These are phyloP conservation scores for Russula griseocarnosa DNA, from an alignment of 768 basidiomycete genomes.

Conservation along the genomic window DNA sequence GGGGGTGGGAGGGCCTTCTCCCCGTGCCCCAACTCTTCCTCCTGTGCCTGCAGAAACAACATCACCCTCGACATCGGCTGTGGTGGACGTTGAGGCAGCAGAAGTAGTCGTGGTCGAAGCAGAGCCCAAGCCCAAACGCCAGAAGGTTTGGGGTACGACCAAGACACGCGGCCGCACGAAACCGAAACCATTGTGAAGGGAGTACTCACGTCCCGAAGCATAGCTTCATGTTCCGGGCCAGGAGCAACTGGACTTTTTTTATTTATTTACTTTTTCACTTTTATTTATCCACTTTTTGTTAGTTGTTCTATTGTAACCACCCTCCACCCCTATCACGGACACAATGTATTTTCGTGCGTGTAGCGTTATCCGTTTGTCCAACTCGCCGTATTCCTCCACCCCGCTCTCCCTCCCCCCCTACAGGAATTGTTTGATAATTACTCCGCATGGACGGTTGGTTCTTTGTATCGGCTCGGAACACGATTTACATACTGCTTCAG, in stretches of 20 bases:
- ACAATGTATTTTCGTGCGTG: slow-evolving; percentile 6
- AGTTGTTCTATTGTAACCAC: not conserved
- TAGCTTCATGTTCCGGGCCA: too few relatives aligned
- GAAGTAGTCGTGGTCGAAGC: not conserved
- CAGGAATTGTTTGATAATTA: not conserved
- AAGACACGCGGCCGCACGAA: slow-evolving; percentile 14
- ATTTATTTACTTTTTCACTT: not conserved
- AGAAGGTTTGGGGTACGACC: not conserved
- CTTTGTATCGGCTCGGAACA: not conserved
- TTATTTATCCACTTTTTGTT: too few relatives aligned
- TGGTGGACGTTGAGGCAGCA: not conserved
- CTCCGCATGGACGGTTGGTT: not conserved
- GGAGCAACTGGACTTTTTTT: not conserved
- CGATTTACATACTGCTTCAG: not conserved
- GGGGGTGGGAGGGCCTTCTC: not conserved
- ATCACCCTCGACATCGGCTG: not conserved
- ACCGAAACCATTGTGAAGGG: not conserved
- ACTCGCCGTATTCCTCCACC: too few relatives aligned
- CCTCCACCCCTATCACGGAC: not conserved
- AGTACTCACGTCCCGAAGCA: slow-evolving; percentile 16
- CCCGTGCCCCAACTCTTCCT: not conserved
- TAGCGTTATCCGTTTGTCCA: not conserved
- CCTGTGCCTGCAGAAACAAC: not conserved
- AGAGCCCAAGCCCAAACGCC: slow-evolving; percentile 15
- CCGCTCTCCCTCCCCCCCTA: too few relatives aligned